Conservation (phyloP, 768 basidiomycete genomes). For the Lactarius hatsudake region DNA sequence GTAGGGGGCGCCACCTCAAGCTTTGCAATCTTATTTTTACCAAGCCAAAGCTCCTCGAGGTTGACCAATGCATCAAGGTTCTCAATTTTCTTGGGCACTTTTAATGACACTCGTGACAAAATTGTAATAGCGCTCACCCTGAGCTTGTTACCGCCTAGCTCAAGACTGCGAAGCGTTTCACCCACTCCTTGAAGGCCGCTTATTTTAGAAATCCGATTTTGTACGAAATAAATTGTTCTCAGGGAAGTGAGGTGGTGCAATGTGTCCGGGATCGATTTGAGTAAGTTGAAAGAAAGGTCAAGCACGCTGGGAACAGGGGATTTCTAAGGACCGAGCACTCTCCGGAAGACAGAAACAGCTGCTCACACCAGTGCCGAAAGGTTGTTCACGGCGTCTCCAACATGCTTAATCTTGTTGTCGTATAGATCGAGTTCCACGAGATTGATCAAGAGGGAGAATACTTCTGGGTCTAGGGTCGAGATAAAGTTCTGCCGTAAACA, state of each 20-base stretch:
- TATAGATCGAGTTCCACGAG: constrained; percentile 93
- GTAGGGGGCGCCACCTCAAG: constrained; percentile 59
- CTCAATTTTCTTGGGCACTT: constrained; percentile 68
- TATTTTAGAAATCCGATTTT: constrained; percentile 89
- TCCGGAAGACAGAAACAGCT: neutral
- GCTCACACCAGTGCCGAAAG: constrained; percentile 57
- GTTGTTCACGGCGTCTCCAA: constrained; percentile 63
- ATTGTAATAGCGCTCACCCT: constrained; percentile 52
- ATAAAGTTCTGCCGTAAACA: constrained; percentile 89
- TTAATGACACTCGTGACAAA: constrained; percentile 11
- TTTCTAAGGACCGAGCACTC: neutral
- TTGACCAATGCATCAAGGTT: constrained; percentile 75
- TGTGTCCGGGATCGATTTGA: constrained; percentile 65
- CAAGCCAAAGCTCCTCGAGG: constrained; percentile 92
- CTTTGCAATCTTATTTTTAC: constrained; percentile 94
- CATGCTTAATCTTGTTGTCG: constrained; percentile 85
- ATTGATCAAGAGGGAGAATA: constrained; percentile 60
- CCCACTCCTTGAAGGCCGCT: constrained; percentile 54
- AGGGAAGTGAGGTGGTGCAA: constrained; percentile 59
- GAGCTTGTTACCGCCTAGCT: constrained; percentile 91
- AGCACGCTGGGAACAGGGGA: constrained; percentile 51
- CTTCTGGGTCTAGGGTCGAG: constrained; percentile 64
- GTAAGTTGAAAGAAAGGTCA: constrained; percentile 93
- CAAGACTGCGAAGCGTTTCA: constrained; percentile 71
- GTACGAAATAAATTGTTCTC: constrained; percentile 86